These are phyloP conservation scores for Solanum appendiculatum DNA, from an alignment of 257 asterid genomes.

Conservation along the genomic window DNA sequence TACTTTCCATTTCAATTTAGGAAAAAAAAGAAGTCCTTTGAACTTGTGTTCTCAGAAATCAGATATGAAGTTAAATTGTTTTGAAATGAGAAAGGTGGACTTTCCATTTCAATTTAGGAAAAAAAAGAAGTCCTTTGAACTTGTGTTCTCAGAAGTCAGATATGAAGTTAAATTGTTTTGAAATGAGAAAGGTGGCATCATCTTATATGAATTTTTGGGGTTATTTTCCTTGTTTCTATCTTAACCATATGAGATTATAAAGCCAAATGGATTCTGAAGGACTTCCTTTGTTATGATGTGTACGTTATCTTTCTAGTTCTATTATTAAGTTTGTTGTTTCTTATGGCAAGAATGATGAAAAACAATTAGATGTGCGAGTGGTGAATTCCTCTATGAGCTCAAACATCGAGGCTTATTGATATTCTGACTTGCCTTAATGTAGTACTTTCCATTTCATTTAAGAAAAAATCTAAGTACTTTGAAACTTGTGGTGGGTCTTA, in stretches of 20 bases:
- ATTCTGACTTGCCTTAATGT: not conserved
- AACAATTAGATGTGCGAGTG: not conserved
- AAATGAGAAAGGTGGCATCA: not conserved
- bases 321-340: not conserved
- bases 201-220: not conserved
- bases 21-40: not conserved
- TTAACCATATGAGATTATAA: not conserved
- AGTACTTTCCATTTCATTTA: not conserved
- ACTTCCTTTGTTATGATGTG: not conserved
- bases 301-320: not conserved
- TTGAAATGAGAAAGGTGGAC: not conserved
- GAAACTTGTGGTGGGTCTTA: not conserved
- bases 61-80: not conserved
- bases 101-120: too few relatives aligned
- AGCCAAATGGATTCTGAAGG: not conserved
- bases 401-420: slow-evolving; percentile 18
- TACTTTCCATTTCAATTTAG: not conserved
- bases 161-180: not conserved
- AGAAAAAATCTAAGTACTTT: not conserved
- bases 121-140: not conserved
- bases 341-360: not conserved
- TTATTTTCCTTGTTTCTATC: not conserved
- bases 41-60: not conserved
- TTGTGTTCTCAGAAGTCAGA: too few relatives aligned
- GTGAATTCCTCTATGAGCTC: not conserved